Evolutionary conservation across 2,329 filamentous ascomycete genomes (phyloP).

Genomic region (Exophiala sp.): DNA sequence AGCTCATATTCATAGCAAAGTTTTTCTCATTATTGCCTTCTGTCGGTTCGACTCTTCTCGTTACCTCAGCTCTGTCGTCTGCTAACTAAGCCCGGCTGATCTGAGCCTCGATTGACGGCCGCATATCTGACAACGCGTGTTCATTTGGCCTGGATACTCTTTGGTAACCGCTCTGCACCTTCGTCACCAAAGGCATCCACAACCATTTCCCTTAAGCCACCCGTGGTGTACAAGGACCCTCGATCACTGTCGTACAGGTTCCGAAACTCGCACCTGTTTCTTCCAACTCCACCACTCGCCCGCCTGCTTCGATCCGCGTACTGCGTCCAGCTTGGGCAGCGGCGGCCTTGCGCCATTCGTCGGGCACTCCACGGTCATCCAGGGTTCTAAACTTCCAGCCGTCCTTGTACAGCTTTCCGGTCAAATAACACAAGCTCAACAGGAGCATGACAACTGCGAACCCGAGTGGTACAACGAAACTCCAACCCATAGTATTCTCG

Average conservation of each 20-base stretch:
- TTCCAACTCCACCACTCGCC: not conserved
- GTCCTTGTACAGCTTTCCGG: conserved; percentile 5
- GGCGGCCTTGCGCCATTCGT: conserved; percentile 4
- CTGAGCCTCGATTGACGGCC: not conserved
- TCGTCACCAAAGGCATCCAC: not conserved
- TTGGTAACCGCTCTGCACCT: not conserved
- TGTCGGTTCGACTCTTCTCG: not conserved
- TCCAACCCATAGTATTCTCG: conserved; percentile 9
- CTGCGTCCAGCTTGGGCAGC: not conserved
- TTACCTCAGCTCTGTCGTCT: not conserved
- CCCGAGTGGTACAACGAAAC: not conserved
- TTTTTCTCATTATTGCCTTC: not conserved
- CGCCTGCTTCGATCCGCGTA: not conserved
- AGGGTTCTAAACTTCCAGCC: not conserved
- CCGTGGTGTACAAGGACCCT: not conserved
- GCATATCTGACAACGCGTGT: not conserved
- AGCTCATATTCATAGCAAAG: not conserved
- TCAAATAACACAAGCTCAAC: conserved; percentile 1
- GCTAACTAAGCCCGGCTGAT: not conserved
- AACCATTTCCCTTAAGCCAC: not conserved
- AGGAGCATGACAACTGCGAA: conserved; percentile 3
- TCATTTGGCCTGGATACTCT: not conserved
- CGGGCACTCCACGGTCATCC: not conserved
- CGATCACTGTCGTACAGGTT: not conserved
- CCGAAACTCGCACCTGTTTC: not conserved